Evolutionary conservation across 2,329 filamentous ascomycete species (phyloP).

Genomic region (Penicillium rolfsii): DNA sequence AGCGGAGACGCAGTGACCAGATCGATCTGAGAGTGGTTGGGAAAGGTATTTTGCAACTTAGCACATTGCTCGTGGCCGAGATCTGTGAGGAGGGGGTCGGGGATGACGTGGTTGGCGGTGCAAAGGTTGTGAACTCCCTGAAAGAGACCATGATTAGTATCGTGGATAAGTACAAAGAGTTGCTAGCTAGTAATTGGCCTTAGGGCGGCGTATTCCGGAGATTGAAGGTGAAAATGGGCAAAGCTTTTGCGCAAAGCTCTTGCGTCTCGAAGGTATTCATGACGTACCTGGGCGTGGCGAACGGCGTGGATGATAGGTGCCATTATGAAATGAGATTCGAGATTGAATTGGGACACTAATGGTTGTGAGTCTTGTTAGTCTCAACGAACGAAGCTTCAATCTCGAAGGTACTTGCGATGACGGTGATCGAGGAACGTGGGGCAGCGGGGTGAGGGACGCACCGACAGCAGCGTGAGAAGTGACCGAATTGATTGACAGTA

Average conservation of each 20-base stretch:
- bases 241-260: background rate
- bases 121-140: slow-evolving; percentile 81
- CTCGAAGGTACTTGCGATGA: slow-evolving; percentile 12
- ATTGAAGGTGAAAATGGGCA: background rate
- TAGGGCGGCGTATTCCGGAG: too few relatives aligned
- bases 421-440: slow-evolving; percentile 31
- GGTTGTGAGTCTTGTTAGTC: background rate
- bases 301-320: slow-evolving; percentile 50
- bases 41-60: slow-evolving; percentile 64
- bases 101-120: slow-evolving; percentile 69
- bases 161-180: too few relatives aligned
- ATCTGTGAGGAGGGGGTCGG: slow-evolving; percentile 77
- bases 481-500: background rate
- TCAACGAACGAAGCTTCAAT: background rate
- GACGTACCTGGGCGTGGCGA: slow-evolving; percentile 51
- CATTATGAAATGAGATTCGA: slow-evolving; percentile 33
- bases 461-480: background rate
- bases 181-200: background rate
- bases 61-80: slow-evolving; percentile 76
- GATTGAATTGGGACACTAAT: background rate
- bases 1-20: slow-evolving; percentile 78
- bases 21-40: slow-evolving; percentile 66
- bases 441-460: slow-evolving; percentile 19
- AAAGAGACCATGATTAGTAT: slow-evolving; percentile 12
- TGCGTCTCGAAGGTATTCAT: background rate